Conservation (phyloP, 2,329 filamentous ascomycete genomes). For the Epichloe coenophiala region DNA sequence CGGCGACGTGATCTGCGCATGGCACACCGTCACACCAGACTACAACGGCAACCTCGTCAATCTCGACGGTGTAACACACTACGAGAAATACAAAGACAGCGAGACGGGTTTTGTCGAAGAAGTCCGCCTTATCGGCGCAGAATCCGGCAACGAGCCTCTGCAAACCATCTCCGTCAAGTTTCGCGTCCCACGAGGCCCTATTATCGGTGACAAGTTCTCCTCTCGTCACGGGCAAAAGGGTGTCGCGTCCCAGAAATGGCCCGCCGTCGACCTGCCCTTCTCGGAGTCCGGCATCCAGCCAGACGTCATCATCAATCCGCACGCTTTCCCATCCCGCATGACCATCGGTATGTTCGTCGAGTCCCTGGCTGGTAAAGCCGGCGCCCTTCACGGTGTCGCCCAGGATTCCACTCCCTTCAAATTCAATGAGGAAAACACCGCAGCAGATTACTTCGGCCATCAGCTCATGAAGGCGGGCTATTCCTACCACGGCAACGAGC, state of each 20-base stretch:
- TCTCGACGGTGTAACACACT: constrained; percentile 72
- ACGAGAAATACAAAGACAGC: constrained; percentile 86
- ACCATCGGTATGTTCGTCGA: constrained; percentile 99
- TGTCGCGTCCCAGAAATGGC: constrained; percentile 94
- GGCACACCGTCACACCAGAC: constrained; percentile 75
- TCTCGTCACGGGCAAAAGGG: constrained; percentile 94
- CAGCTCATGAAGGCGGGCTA: constrained; percentile 91
- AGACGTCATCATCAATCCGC: constrained; percentile 97
- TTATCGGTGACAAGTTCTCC: constrained; percentile 98
- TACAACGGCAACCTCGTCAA: constrained; percentile 69
- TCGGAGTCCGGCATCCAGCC: constrained; percentile 93
- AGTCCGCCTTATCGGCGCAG: constrained; percentile 77
- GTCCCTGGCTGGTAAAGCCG: constrained; percentile 88
- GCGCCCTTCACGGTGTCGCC: constrained; percentile 85
- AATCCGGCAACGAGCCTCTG: constrained; percentile 67
- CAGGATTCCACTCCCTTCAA: constrained; percentile 94
- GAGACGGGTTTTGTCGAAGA: constrained; percentile 86
- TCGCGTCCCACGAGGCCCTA: constrained; percentile 73
- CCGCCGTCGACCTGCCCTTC: constrained; percentile 86
- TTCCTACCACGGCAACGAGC: constrained; percentile 97
- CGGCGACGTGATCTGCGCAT: constrained; percentile 77
- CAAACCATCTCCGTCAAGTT: constrained; percentile 90
- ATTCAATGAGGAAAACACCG: constrained; percentile 85
- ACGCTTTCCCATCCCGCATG: constrained; percentile 98
- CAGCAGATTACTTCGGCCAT: constrained; percentile 88